A percentile compares a stretch with the other conserved stretches of the same genome.
These are phyloP conservation scores for Leptosphaerulina australis DNA, from an alignment of 2,329 filamentous ascomycete genomes.

Conservation along the genomic window DNA sequence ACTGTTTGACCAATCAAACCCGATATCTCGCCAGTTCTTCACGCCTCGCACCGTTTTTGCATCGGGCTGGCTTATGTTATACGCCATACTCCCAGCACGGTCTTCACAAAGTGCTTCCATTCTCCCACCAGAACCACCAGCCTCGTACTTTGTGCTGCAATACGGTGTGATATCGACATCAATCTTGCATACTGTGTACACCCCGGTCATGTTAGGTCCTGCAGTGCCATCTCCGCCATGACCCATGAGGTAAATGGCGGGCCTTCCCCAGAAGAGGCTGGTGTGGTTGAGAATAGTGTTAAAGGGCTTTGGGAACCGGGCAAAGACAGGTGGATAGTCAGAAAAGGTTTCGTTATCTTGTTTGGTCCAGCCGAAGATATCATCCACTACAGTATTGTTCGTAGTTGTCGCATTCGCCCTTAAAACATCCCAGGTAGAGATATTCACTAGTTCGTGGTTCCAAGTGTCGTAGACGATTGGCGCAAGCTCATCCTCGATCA, in stretches of 20 bases:
- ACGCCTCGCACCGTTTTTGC: slow-evolving; percentile 61
- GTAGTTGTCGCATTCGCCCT: slow-evolving; percentile 32
- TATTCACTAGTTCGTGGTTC: slow-evolving; percentile 51
- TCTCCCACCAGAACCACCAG: slow-evolving; percentile 58
- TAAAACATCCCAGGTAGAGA: slow-evolving; percentile 29
- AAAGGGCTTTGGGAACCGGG: slow-evolving; percentile 62
- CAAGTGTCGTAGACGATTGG: slow-evolving; percentile 70
- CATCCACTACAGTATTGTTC: slow-evolving; percentile 63
- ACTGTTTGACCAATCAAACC: slow-evolving; percentile 51
- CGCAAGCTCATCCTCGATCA: slow-evolving; percentile 63
- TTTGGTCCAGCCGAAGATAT: slow-evolving; percentile 71
- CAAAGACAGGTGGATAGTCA: slow-evolving; percentile 51
- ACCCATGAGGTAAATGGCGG: slow-evolving; percentile 70
- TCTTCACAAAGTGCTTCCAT: slow-evolving; percentile 69
- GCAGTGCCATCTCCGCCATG: slow-evolving; percentile 30
- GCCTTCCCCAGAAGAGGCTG: slow-evolving; percentile 46
- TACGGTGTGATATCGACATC: slow-evolving; percentile 66
- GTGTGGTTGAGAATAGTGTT: slow-evolving; percentile 63
- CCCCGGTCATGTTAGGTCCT: slow-evolving; percentile 26
- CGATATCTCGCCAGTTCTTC: slow-evolving; percentile 54
- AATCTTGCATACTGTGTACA: slow-evolving; percentile 71
- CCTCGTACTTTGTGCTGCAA: slow-evolving; percentile 67
- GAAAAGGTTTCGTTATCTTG: slow-evolving; percentile 60
- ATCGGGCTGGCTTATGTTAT: slow-evolving; percentile 57
- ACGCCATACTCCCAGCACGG: slow-evolving; percentile 60